A percentile compares a stretch with the other conserved stretches of the same genome.
These are phyloP conservation scores for Euphrasia confusa DNA, from an alignment of 257 asterid genomes.

Conservation along the genomic window DNA sequence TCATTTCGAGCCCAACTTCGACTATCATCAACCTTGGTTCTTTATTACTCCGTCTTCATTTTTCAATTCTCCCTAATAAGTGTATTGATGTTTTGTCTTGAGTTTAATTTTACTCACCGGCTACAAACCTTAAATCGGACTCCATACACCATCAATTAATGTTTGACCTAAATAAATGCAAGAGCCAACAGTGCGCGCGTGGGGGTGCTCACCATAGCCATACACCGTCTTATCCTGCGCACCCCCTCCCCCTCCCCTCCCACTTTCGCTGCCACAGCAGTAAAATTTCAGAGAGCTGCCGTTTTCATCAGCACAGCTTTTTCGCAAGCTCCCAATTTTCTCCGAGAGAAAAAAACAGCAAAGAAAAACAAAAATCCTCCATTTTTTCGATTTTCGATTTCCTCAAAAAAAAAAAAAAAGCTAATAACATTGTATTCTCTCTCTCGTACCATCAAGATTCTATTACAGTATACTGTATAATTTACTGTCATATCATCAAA, in stretches of 20 bases:
- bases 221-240: conserved; percentile 37
- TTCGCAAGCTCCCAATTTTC: conserved; percentile 26
- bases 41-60: too few relatives aligned
- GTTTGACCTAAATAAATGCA: conserved; percentile 16
- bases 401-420: conserved; percentile 15
- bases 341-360: conserved; percentile 1
- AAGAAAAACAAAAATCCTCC: conserved; percentile 23
- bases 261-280: conserved; percentile 25
- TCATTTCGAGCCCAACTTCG: too few relatives aligned
- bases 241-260: background rate
- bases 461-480: too few relatives aligned
- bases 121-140: too few relatives aligned
- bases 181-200: conserved; percentile 27
- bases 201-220: conserved; percentile 22
- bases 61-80: too few relatives aligned
- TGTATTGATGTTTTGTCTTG: too few relatives aligned
- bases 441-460: too few relatives aligned
- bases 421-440: conserved; percentile 15
- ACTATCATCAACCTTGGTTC: too few relatives aligned
- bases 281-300: conserved; percentile 46
- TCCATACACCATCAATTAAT: background rate
- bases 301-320: conserved; percentile 49
- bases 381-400: conserved; percentile 10
- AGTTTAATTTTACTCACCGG: too few relatives aligned
- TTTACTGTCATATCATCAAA: too few relatives aligned